phyloP scores from a whole-genome alignment of 2,329 filamentous ascomycete genomes.

The Amylocarpus encephaloides region DNA sequence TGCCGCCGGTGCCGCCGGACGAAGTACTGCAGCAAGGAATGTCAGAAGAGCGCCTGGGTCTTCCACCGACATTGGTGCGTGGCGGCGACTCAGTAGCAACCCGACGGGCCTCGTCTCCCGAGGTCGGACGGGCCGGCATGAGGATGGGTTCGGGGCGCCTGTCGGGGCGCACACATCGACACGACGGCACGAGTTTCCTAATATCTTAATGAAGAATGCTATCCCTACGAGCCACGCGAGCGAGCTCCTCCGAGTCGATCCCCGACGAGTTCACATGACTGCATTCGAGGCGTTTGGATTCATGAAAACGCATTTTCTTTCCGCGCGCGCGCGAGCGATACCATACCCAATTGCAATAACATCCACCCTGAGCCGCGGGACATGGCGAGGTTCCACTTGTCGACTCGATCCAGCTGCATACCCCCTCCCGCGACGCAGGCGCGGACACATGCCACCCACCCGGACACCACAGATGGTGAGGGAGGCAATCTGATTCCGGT shows the following conservation, averaged over 20 bases:
- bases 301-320: constrained; percentile 9
- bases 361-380: constrained; percentile 47
- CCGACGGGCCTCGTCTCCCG: not conserved
- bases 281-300: constrained; percentile 22
- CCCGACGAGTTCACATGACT: constrained; percentile 16
- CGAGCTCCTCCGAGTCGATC: constrained; percentile 8
- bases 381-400: constrained; percentile 3
- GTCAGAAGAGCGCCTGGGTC: constrained; percentile 97
- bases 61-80: constrained; percentile 98
- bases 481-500: not conserved
- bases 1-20: constrained; percentile 92
- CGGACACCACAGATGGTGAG: not conserved
- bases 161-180: not conserved
- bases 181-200: constrained; percentile 22
- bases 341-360: constrained; percentile 7
- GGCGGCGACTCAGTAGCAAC: constrained; percentile 44
- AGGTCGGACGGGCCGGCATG: constrained; percentile 1
- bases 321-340: constrained; percentile 17
- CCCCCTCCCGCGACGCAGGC: not conserved
- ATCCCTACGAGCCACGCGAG: constrained; percentile 19
- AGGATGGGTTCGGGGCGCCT: not conserved
- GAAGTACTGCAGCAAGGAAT: constrained; percentile 99
- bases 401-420: constrained; percentile 1
- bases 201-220: constrained; percentile 20
- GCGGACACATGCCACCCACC: not conserved